Evolutionary conservation across 2,329 filamentous ascomycete genomes (phyloP).

Genomic region (Colletotrichum sp.): DNA sequence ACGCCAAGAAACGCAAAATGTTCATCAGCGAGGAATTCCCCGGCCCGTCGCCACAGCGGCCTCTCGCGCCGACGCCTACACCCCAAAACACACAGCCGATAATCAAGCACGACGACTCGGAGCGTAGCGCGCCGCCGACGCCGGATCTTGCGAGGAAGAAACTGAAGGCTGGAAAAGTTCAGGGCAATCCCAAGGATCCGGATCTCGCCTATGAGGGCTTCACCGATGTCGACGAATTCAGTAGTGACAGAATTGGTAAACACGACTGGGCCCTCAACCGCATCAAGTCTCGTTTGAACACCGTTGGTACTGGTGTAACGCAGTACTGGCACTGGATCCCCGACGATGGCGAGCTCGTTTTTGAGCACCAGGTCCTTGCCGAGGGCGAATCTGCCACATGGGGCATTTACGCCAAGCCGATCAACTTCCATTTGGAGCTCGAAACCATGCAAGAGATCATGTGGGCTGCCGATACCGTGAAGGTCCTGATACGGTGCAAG

Average conservation of each 20-base stretch:
- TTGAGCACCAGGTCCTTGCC: constrained; percentile 61
- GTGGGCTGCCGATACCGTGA: constrained; percentile 47
- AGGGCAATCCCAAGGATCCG: constrained; percentile 26
- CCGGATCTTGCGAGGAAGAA: constrained; percentile 13
- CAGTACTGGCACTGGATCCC: constrained; percentile 62
- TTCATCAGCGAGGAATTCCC: constrained; percentile 11
- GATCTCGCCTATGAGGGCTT: constrained; percentile 51
- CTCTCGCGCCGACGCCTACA: background rate
- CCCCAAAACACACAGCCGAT: background rate
- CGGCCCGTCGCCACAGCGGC: background rate
- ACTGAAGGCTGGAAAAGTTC: background rate
- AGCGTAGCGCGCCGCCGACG: background rate
- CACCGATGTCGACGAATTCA: constrained; percentile 58
- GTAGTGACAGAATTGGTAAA: constrained; percentile 45
- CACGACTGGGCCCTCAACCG: constrained; percentile 59
- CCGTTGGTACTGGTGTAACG: constrained; percentile 52
- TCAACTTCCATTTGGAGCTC: constrained; percentile 55
- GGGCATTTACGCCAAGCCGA: constrained; percentile 54
- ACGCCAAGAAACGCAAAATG: constrained; percentile 35
- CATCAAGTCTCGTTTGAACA: constrained; percentile 53
- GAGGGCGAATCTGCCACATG: constrained; percentile 48
- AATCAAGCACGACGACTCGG: background rate
- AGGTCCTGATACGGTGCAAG: constrained; percentile 44
- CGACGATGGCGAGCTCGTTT: constrained; percentile 37
- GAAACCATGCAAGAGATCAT: constrained; percentile 51